A percentile compares a stretch with the other conserved stretches of the same genome.
Evolutionary conservation across 345 rosid genomes (phyloP).

Genomic region (Gossypium thurberi): DNA sequence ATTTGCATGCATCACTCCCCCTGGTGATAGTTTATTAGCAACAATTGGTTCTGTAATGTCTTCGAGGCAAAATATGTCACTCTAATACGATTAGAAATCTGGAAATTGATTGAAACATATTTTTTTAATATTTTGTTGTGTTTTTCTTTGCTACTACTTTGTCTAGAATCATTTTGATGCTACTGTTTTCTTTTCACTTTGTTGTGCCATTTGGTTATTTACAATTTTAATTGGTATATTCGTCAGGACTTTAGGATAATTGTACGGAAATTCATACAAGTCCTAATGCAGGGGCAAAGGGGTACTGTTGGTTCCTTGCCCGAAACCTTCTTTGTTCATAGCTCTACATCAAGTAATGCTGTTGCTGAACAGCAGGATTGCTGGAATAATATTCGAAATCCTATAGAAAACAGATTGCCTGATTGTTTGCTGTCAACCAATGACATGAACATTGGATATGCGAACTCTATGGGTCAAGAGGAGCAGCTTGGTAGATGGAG

Average conservation of each 20-base stretch:
- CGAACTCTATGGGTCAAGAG: constrained; percentile 46
- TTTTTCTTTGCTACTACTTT: neutral
- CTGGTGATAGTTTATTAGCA: neutral
- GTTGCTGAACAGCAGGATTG: constrained; percentile 51
- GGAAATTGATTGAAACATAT: neutral
- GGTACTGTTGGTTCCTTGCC: constrained; percentile 67
- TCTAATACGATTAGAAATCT: neutral
- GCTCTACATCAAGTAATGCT: constrained; percentile 57
- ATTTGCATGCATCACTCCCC: neutral
- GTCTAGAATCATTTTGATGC: constrained; percentile 7
- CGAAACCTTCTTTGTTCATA: constrained; percentile 66
- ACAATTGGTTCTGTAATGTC: neutral
- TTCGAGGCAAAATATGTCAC: neutral
- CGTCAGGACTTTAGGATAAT: constrained; percentile 10
- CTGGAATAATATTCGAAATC: constrained; percentile 57
- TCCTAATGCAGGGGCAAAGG: constrained; percentile 87
- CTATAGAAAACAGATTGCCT: constrained; percentile 38
- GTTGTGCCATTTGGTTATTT: constrained; percentile 15
- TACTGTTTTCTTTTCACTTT: neutral
- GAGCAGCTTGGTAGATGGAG: constrained; percentile 43
- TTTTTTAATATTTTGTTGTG: neutral
- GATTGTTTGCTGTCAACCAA: constrained; percentile 44
- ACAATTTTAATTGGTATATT: constrained; percentile 21
- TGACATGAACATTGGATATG: constrained; percentile 29
- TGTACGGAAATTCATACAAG: constrained; percentile 11